Evolutionary conservation across 2,329 filamentous ascomycete species (phyloP), one percentile per base, ranked within the genome.

Genomic region (Sphaerulina musiva): DNA sequence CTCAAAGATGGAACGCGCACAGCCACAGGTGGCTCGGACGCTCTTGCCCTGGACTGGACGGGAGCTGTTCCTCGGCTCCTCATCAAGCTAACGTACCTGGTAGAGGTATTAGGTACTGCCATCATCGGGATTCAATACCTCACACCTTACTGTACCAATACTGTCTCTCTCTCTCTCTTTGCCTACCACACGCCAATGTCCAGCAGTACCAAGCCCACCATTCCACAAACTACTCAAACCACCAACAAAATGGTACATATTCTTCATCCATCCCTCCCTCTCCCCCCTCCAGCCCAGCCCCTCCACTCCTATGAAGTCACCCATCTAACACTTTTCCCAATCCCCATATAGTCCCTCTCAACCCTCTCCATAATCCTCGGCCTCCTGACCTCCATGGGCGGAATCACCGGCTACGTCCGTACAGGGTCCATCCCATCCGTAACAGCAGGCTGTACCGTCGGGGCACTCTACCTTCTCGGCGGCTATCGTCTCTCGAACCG

Each of bases 351-450:
- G 55, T 56, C 57, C 10, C 57, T 56, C 56, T 58, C 54, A 57
- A 64, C 62, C 54, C 83, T 89, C 67, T 89, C 92, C 60, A 88
- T 85, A 71, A 70, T 87, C 66, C 83, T 97, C 66, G 88, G 87
- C 57, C 78, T 83, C 60, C 78, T 97, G 55, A 96, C 91, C 55
- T 89, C 91, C 48, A 80, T 86, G 54, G 93, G 93, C 64, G 93
- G 93, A 60, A 85, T 88, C 56, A 86, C 87, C 68, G 93, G 93
- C 68, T 98, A 89, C 73, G 77, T 85, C 43, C 84, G 85, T 69
- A 93, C 91, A 0, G 82, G 89, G 55, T 97, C 91, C 23, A 71
- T 95, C 47, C 92, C 92, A 38, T 95, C 90, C 10, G 79, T 97
- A 63, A 83, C 82, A 10, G 93, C 93, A 11, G 93, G 93, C 49